Percentiles rank a stretch among this genome's conserved stretches.
These are phyloP conservation scores for Xylaria venustula DNA, from an alignment of 495 filamentous ascomycete species.

Conservation along the genomic window DNA sequence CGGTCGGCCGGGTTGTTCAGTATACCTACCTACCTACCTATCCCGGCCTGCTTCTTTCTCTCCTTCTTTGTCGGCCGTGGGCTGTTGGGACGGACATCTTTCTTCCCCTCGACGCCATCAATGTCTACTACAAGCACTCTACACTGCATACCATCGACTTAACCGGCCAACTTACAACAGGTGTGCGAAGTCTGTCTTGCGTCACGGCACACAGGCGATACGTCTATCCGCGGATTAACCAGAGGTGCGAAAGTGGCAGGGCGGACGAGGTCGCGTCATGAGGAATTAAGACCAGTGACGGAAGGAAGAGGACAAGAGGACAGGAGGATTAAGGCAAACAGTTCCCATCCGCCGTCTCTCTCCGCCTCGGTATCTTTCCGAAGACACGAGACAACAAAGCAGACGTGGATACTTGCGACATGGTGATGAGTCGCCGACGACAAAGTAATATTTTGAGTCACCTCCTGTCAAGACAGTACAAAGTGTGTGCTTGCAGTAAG, in stretches of 20 bases:
- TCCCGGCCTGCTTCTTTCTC: background rate
- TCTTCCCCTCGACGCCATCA: background rate
- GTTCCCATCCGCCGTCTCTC: background rate
- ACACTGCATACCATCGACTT: background rate
- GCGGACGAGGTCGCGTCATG: background rate
- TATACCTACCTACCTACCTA: background rate
- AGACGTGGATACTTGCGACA: background rate
- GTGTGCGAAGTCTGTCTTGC: too few species aligned
- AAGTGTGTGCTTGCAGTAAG: too few species aligned
- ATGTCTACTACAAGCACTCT: background rate
- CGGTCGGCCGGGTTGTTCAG: background rate
- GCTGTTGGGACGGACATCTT: background rate
- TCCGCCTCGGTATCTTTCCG: background rate
- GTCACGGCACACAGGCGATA: slow-evolving; percentile 4
- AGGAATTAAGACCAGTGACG: background rate
- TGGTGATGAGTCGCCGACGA: background rate
- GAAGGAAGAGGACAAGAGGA: background rate
- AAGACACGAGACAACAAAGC: background rate
- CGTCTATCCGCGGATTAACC: background rate
- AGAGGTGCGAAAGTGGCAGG: background rate
- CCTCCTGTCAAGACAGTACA: background rate
- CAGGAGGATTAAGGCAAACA: background rate
- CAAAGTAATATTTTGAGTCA: too few species aligned
- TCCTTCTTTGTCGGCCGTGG: background rate
- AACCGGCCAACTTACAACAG: background rate